A percentile compares a stretch with the other conserved stretches of the same genome.
These are phyloP conservation scores for Colletotrichum plurivorum DNA, from an alignment of 2,329 filamentous ascomycete species.

Conservation along the genomic window DNA sequence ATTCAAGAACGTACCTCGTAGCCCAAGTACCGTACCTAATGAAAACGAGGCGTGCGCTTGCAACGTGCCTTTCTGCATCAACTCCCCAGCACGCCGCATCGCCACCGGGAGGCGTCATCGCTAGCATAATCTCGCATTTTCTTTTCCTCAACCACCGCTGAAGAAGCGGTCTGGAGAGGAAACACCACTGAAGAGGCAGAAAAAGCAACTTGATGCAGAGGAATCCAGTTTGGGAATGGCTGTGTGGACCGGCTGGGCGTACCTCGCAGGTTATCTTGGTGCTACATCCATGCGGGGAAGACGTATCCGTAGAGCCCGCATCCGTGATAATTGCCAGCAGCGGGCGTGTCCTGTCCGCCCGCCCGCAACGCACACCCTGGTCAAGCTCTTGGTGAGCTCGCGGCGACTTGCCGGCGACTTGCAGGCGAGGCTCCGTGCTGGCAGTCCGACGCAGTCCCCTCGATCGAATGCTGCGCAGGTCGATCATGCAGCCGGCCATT, in stretches of 20 bases:
- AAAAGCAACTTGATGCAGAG: slow-evolving; percentile 5
- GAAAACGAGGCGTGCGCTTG: background rate
- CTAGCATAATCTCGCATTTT: slow-evolving; percentile 3
- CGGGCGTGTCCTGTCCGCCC: too few species aligned
- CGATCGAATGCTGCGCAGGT: background rate
- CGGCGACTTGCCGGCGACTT: too few species aligned
- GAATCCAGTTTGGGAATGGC: slow-evolving; percentile 3
- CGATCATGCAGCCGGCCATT: slow-evolving; percentile 1
- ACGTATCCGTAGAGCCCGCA: background rate
- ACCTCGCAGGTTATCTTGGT: background rate
- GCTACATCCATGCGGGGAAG: background rate
- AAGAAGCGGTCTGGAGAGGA: slow-evolving; percentile 18
- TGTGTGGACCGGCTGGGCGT: background rate
- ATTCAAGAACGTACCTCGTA: background rate
- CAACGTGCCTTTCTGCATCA: too few species aligned
- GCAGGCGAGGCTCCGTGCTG: background rate
- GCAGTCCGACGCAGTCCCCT: too few species aligned
- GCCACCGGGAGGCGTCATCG: background rate
- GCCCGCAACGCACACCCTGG: background rate
- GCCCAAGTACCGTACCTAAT: background rate
- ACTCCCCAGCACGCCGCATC: background rate
- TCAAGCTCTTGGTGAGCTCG: background rate
- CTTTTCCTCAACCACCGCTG: background rate
- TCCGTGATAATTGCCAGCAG: background rate
- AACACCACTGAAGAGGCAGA: background rate